Evolutionary conservation across 1,284 basidiomycete species (phyloP).

Genomic region (Ganoderma leucocontextum): DNA sequence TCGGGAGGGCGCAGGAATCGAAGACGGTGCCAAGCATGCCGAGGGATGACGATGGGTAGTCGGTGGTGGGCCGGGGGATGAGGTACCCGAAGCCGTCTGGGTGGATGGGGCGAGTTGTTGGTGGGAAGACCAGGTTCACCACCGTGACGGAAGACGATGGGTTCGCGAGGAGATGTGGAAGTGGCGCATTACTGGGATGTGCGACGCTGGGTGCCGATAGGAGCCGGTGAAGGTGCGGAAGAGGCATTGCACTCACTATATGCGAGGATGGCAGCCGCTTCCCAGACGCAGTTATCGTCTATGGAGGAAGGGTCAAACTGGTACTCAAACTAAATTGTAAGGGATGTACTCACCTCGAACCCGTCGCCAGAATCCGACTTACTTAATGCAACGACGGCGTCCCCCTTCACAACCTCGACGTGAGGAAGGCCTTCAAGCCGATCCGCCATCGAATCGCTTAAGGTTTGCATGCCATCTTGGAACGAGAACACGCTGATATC

Average conservation of each 20-base stretch:
- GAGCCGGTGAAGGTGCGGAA: conserved; percentile 68
- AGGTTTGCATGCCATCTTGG: conserved; percentile 76
- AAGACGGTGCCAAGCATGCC: conserved; percentile 86
- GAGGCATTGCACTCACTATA: conserved; percentile 75
- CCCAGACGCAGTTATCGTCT: conserved; percentile 54
- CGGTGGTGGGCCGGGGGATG: conserved; percentile 76
- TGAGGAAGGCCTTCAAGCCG: conserved; percentile 58
- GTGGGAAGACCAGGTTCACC: conserved; percentile 77
- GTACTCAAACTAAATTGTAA: not conserved
- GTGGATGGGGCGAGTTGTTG: conserved; percentile 61
- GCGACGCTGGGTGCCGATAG: conserved; percentile 38
- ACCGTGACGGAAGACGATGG: conserved; percentile 74
- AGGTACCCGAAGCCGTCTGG: conserved; percentile 95
- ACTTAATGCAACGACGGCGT: conserved; percentile 49
- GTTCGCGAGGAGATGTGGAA: conserved; percentile 60
- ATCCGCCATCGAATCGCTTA: conserved; percentile 66
- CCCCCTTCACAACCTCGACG: conserved; percentile 63
- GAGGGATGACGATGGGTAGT: conserved; percentile 50
- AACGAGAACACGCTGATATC: conserved; percentile 83
- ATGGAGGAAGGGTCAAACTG: not conserved
- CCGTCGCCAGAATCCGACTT: conserved; percentile 43
- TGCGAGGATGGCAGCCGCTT: conserved; percentile 58
- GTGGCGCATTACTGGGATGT: conserved; percentile 35
- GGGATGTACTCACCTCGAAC: conserved; percentile 49
- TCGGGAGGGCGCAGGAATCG: conserved; percentile 78